Conservation (phyloP, 2,329 filamentous ascomycete genomes). For the Hypoxylon sp. region DNA sequence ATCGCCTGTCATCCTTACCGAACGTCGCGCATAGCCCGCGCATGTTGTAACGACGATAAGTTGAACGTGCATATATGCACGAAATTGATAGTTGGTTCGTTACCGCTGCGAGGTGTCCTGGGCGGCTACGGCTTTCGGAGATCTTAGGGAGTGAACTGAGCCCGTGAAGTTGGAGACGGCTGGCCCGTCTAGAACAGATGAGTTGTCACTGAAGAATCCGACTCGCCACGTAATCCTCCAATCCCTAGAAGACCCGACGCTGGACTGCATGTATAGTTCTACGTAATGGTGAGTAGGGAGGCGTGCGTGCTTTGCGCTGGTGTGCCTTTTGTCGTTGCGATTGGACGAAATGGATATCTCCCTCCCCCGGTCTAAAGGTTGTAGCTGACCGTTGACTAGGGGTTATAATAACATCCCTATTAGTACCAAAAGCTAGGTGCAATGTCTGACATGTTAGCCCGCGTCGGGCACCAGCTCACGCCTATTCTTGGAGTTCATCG, state of each 20-base stretch:
- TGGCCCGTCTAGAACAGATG: slow-evolving; percentile 16
- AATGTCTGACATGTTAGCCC: slow-evolving; percentile 27
- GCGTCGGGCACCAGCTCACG: slow-evolving; percentile 34
- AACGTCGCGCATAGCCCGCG: slow-evolving; percentile 23
- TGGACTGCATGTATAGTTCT: slow-evolving; percentile 22
- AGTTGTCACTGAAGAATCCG: slow-evolving; percentile 14
- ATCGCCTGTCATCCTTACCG: slow-evolving; percentile 32
- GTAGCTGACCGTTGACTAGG: slow-evolving; percentile 24
- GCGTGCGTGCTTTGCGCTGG: slow-evolving; percentile 17
- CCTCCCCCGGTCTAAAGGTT: slow-evolving; percentile 16
- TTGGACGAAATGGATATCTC: slow-evolving; percentile 24
- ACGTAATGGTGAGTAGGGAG: slow-evolving; percentile 19
- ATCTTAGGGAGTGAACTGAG: slow-evolving; percentile 22
- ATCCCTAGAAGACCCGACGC: slow-evolving; percentile 27
- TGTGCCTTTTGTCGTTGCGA: slow-evolving; percentile 18
- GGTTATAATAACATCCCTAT: slow-evolving; percentile 3
- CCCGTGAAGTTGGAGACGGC: slow-evolving; percentile 12
- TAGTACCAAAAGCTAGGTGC: slow-evolving; percentile 12
- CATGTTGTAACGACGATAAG: slow-evolving; percentile 27
- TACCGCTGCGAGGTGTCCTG: slow-evolving; percentile 24
- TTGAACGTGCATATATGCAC: slow-evolving; percentile 26
- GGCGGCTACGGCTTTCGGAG: slow-evolving; percentile 27
- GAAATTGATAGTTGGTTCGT: slow-evolving; percentile 18
- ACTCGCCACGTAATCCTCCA: slow-evolving; percentile 11
- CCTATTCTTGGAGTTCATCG: slow-evolving; percentile 22